Conservation (phyloP, 2,329 filamentous ascomycete species). For the Cercospora citrullina region DNA sequence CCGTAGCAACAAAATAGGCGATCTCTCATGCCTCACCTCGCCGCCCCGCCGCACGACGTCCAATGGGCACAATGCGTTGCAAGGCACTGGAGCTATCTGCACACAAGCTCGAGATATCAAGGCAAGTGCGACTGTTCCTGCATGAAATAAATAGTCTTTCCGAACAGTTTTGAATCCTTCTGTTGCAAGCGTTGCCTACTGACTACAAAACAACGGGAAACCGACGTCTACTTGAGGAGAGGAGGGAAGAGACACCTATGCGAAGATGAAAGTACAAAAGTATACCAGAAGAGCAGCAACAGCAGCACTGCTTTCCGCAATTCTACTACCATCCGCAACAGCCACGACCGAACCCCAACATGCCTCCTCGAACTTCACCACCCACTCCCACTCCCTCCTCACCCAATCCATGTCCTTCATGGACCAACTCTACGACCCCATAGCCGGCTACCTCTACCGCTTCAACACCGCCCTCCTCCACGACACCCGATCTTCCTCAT, state of each 20-base stretch:
- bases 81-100: background rate
- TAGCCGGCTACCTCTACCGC: conserved; percentile 55
- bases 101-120: background rate
- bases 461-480: conserved; percentile 52
- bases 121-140: background rate
- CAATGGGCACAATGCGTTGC: background rate
- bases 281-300: background rate
- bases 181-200: background rate
- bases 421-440: conserved; percentile 57
- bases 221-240: background rate
- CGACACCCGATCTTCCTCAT: conserved; percentile 58
- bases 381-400: conserved; percentile 15
- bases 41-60: background rate
- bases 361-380: background rate
- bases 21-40: background rate
- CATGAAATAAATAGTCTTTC: background rate
- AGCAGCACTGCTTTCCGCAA: background rate
- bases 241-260: background rate
- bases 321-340: background rate
- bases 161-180: background rate
- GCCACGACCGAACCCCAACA: background rate
- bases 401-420: conserved; percentile 35
- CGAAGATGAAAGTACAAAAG: background rate
- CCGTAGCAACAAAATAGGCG: background rate
- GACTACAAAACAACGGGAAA: background rate